phyloP scores from a whole-genome alignment of 176 grass and related monocot genomes.

The Lolium multiflorum region DNA sequence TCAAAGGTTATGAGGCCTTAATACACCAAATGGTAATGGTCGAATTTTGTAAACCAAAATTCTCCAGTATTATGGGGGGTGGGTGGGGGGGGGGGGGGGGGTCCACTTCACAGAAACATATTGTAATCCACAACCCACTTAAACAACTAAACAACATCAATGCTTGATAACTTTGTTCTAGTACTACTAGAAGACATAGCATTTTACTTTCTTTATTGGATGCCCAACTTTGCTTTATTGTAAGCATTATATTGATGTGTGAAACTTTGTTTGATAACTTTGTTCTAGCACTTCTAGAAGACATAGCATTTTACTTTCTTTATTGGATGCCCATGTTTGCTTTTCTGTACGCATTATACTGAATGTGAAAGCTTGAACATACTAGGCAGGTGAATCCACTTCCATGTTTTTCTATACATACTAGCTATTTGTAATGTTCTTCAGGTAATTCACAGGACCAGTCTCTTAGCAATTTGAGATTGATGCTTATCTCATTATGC shows the following conservation, averaged over 20 bases:
- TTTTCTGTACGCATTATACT: neutral
- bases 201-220: neutral
- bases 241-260: neutral
- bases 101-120: neutral
- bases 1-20: neutral
- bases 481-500: neutral
- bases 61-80: neutral
- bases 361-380: neutral
- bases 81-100: neutral
- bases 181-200: neutral
- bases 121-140: neutral
- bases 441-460: neutral
- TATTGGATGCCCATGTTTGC: neutral
- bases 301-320: neutral
- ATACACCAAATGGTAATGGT: neutral
- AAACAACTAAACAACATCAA: neutral
- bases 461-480: neutral
- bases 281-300: neutral
- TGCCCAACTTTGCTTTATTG: neutral
- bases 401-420: neutral
- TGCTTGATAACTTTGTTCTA: neutral
- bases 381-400: neutral
- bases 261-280: neutral
- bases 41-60: neutral
- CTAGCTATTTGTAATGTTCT: neutral